These are phyloP conservation scores for Perkinsus olseni DNA, from an alignment of 169 alveolate species.

Conservation along the genomic window DNA sequence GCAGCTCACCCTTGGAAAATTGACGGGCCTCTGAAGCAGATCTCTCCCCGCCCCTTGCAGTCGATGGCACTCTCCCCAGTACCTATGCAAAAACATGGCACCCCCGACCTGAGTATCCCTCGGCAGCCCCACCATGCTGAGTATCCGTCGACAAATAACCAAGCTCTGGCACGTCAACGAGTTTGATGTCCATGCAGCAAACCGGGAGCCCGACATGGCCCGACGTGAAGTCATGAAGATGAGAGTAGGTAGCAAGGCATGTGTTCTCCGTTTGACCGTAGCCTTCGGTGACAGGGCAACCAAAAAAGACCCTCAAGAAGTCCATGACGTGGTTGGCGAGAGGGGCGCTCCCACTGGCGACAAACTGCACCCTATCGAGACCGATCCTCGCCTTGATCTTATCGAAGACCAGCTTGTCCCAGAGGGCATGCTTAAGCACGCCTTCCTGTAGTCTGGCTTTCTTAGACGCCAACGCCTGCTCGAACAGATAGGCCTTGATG, in stretches of 20 bases:
- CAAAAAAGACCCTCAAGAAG: constrained; percentile 51
- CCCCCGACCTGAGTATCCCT: not conserved
- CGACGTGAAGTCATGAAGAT: not conserved
- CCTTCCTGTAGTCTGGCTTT: not conserved
- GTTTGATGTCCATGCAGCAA: not conserved
- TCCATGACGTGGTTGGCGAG: constrained; percentile 54
- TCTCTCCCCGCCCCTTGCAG: not conserved
- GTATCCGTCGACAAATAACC: not conserved
- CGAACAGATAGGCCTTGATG: not conserved
- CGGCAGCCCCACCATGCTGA: not conserved
- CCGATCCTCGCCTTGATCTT: constrained; percentile 58
- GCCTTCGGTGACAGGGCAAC: constrained; percentile 55
- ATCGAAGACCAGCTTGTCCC: constrained; percentile 61
- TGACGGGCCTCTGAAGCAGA: not conserved
- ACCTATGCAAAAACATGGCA: not conserved
- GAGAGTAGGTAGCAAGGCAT: not conserved
- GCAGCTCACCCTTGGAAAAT: not conserved
- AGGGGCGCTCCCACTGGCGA: constrained; percentile 77
- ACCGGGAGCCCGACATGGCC: not conserved
- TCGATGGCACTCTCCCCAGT: not conserved
- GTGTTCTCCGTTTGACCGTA: constrained; percentile 9
- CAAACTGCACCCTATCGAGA: constrained; percentile 52
- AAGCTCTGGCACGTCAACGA: not conserved
- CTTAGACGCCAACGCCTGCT: not conserved
- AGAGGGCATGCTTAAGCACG: constrained; percentile 23